phyloP scores from a whole-genome alignment of 2,329 filamentous ascomycete genomes.

The Rhytidhysteron rufulum region DNA sequence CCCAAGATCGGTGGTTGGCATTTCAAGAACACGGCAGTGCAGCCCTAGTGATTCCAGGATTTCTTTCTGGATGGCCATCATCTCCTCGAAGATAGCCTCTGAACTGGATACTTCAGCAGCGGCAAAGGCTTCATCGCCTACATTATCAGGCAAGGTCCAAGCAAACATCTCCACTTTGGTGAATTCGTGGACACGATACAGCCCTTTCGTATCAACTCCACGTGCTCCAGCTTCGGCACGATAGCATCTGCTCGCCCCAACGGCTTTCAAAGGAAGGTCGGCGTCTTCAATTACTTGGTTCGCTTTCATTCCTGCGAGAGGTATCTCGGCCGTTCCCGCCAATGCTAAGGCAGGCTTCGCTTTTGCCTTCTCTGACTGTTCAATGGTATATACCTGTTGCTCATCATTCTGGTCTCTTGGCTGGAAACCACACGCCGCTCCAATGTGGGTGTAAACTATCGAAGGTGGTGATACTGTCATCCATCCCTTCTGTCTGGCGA shows the following conservation, averaged over 20 bases:
- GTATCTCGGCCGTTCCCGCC: slow-evolving; percentile 89
- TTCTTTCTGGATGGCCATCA: slow-evolving; percentile 81
- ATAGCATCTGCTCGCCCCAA: slow-evolving; percentile 88
- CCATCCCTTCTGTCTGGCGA: slow-evolving; percentile 73
- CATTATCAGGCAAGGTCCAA: slow-evolving; percentile 66
- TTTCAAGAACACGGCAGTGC: slow-evolving; percentile 84
- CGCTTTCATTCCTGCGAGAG: slow-evolving; percentile 86
- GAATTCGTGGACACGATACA: slow-evolving; percentile 97
- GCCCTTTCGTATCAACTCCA: slow-evolving; percentile 84
- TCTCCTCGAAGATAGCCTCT: slow-evolving; percentile 70
- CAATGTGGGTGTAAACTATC: slow-evolving; percentile 88
- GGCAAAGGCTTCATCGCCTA: slow-evolving; percentile 29
- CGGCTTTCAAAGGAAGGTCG: slow-evolving; percentile 71
- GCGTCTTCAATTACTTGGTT: slow-evolving; percentile 61
- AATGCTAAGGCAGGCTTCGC: slow-evolving; percentile 66
- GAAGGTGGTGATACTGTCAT: slow-evolving; percentile 77
- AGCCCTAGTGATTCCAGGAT: slow-evolving; percentile 75
- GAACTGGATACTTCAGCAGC: slow-evolving; percentile 36
- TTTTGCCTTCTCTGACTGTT: slow-evolving; percentile 61
- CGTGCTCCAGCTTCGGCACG: slow-evolving; percentile 90
- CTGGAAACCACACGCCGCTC: slow-evolving; percentile 87
- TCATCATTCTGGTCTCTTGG: slow-evolving; percentile 87
- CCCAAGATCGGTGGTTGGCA: slow-evolving; percentile 85
- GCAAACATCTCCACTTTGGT: slow-evolving; percentile 98
- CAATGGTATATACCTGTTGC: slow-evolving; percentile 82